These are phyloP conservation scores for Fraxinus ornus DNA, from an alignment of 305 asterid genomes.

Conservation along the genomic window DNA sequence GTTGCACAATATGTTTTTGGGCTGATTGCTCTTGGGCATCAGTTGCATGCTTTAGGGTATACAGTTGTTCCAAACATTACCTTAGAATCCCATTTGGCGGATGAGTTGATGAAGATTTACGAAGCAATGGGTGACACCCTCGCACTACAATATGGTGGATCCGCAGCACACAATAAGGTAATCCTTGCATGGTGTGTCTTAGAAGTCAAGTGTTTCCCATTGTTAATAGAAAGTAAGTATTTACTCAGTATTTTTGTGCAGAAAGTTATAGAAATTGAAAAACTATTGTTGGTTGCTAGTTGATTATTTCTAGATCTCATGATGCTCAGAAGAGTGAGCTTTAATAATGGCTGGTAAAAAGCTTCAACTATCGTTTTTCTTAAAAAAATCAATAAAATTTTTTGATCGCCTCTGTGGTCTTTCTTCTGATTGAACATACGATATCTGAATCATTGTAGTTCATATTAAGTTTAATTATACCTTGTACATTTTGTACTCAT, in stretches of 20 bases:
- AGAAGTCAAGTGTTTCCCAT: neutral
- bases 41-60: slow-evolving; percentile 74
- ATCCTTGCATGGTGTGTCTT: slow-evolving; percentile 9
- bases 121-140: slow-evolving; percentile 97
- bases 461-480: neutral
- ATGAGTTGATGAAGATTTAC: slow-evolving; percentile 72
- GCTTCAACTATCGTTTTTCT: neutral
- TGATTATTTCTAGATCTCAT: neutral
- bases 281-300: neutral
- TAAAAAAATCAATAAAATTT: neutral
- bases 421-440: slow-evolving; percentile 18
- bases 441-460: neutral
- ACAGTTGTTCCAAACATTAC: slow-evolving; percentile 46
- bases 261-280: slow-evolving; percentile 11
- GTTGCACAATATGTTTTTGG: slow-evolving; percentile 91
- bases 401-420: slow-evolving; percentile 1
- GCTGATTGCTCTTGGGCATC: slow-evolving; percentile 73
- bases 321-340: neutral
- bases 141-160: slow-evolving; percentile 94
- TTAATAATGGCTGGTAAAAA: neutral
- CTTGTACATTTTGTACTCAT: neutral
- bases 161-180: slow-evolving; percentile 98
- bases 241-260: slow-evolving; percentile 1
- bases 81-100: slow-evolving; percentile 66
- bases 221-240: neutral